Evolutionary conservation across 345 rosid species (phyloP).

Genomic region (Lenwebbia sp.): DNA sequence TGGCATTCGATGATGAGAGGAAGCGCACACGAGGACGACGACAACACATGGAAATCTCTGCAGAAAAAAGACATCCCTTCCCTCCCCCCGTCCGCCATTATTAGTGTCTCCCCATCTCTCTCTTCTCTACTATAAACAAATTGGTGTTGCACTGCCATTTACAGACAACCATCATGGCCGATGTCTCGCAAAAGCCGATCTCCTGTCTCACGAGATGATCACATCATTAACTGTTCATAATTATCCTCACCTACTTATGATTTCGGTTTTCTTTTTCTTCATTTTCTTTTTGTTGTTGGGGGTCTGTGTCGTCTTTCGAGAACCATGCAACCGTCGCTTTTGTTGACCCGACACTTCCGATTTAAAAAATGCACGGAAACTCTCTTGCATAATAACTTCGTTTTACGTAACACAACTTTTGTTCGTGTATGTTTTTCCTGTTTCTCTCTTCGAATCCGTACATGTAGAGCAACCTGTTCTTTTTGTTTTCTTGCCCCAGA

Average conservation of each 20-base stretch:
- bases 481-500: not conserved
- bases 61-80: not conserved
- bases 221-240: constrained; percentile 21
- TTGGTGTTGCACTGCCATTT: not conserved
- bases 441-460: too few relatives aligned
- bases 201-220: constrained; percentile 18
- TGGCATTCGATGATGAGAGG: constrained; percentile 9
- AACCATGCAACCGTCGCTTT: not conserved
- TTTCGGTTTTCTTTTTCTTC: not conserved
- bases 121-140: not conserved
- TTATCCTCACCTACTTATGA: not conserved
- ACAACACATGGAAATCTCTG: constrained; percentile 2
- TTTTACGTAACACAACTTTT: not conserved
- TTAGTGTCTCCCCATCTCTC: not conserved
- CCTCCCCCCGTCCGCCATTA: not conserved
- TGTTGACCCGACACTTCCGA: not conserved
- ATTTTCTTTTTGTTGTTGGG: not conserved
- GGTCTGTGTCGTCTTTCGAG: not conserved
- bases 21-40: constrained; percentile 31
- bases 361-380: not conserved
- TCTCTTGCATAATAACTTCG: not conserved
- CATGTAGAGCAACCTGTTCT: not conserved
- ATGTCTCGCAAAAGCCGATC: constrained; percentile 5
- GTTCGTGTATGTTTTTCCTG: not conserved
- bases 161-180: not conserved